These are phyloP conservation scores for Neurospora sp. DNA, from an alignment of 495 filamentous ascomycete species.

Conservation along the genomic window DNA sequence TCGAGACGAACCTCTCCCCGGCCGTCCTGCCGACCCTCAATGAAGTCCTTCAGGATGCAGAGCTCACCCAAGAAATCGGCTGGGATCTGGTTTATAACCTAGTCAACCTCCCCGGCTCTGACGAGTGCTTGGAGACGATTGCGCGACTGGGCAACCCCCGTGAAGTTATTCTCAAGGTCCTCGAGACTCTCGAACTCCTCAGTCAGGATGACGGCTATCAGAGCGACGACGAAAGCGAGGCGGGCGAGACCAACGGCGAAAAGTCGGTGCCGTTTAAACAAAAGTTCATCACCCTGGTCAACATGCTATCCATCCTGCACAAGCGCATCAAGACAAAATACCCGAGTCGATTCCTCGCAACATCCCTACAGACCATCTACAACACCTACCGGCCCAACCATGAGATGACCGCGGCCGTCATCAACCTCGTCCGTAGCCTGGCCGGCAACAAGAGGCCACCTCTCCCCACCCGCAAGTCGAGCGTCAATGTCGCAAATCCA, in stretches of 20 bases:
- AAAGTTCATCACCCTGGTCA: conserved; percentile 67
- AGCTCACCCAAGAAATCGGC: conserved; percentile 80
- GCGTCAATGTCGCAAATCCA: conserved; percentile 43
- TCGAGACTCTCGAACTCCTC: conserved; percentile 52
- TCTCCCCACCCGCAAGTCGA: conserved; percentile 59
- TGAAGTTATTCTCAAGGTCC: conserved; percentile 84
- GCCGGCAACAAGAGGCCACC: conserved; percentile 63
- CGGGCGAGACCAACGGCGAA: conserved; percentile 4
- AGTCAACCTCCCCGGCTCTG: conserved; percentile 62
- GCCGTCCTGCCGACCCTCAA: conserved; percentile 68
- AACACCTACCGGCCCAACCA: conserved; percentile 51
- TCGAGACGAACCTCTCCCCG: conserved; percentile 75
- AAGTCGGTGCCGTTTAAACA: conserved; percentile 16
- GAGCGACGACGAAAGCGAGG: conserved; percentile 16
- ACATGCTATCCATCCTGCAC: conserved; percentile 78
- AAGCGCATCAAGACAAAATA: conserved; percentile 80
- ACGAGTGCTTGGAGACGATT: conserved; percentile 61
- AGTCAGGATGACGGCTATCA: conserved; percentile 35
- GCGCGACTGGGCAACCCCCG: conserved; percentile 83
- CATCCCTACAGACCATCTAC: conserved; percentile 68
- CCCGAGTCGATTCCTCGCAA: conserved; percentile 87
- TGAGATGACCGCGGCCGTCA: conserved; percentile 61
- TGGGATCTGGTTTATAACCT: conserved; percentile 92
- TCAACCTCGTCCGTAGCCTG: conserved; percentile 65
- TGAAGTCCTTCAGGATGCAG: conserved; percentile 69